A percentile compares a stretch with the other conserved stretches of the same genome.
These are phyloP conservation scores for Geranium brycei DNA, from an alignment of 345 rosid species.

Conservation along the genomic window DNA sequence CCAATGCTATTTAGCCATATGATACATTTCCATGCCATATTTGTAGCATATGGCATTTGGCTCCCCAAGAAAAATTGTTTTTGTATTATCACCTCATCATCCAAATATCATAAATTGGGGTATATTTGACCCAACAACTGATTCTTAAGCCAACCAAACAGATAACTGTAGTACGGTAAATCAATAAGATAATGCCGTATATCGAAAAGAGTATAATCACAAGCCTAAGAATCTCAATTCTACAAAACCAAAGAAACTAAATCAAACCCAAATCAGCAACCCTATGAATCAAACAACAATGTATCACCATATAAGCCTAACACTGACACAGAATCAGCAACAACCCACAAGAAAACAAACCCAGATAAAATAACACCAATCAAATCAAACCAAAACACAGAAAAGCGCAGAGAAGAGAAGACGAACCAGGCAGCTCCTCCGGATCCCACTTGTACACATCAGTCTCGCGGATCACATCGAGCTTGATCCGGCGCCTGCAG, in stretches of 20 bases:
- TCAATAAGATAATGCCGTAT: no score
- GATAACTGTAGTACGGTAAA: no score
- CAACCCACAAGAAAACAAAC: not conserved
- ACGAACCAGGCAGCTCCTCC: slow-evolving; percentile 71
- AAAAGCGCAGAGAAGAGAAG: not conserved
- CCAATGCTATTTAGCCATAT: no score
- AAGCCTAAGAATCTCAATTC: no score
- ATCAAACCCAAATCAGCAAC: not conserved
- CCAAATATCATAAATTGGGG: no score
- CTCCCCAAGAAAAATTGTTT: no score
- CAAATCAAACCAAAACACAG: not conserved
- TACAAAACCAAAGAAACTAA: not conserved
- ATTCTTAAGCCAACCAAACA: no score
- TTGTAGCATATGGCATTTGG: no score
- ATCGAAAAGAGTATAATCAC: no score
- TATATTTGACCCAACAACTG: no score
- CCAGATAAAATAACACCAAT: not conserved
- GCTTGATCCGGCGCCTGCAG: slow-evolving; percentile 38
- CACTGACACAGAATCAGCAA: not conserved
- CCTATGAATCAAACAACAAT: not conserved
- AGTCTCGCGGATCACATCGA: slow-evolving; percentile 47
- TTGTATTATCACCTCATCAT: no score
- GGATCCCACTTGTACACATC: slow-evolving; percentile 95
- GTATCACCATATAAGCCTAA: not conserved
- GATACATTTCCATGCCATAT: no score